A percentile compares a stretch with the other conserved stretches of the same genome.
Conservation (phyloP, 2,329 filamentous ascomycete genomes). For the Colletotrichum sp. region DNA sequence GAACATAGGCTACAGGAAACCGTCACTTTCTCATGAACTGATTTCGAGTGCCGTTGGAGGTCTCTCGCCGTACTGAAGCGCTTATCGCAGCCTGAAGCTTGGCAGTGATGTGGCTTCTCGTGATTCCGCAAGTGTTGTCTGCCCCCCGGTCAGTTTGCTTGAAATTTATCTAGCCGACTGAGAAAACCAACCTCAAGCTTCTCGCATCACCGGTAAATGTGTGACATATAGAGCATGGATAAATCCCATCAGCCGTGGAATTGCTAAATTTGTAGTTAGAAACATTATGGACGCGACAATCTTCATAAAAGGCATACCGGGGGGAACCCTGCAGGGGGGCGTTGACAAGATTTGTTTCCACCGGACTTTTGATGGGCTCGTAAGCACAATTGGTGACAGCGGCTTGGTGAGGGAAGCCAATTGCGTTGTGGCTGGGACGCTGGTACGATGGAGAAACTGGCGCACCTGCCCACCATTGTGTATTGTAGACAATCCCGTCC, state of each 20-base stretch:
- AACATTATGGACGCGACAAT: not conserved
- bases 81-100: not conserved
- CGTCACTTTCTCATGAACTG: not conserved
- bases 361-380: too few species aligned
- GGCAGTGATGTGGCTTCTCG: not conserved
- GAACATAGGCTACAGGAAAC: too few species aligned
- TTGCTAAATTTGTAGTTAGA: not conserved
- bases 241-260: too few species aligned
- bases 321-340: not conserved
- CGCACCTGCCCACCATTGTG: not conserved
- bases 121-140: not conserved
- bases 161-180: not conserved
- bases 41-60: not conserved
- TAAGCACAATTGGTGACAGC: too few species aligned
- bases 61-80: not conserved
- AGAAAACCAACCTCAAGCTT: not conserved
- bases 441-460: not conserved
- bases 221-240: not conserved
- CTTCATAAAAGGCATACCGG: not conserved
- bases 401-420: not conserved
- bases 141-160: not conserved
- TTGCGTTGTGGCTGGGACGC: not conserved
- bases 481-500: not conserved
- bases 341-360: too few species aligned
- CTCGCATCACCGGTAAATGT: not conserved